Base-by-base conservation (phyloP, 257 asterid genomes). In the Buddleja alternifolia region DNA sequence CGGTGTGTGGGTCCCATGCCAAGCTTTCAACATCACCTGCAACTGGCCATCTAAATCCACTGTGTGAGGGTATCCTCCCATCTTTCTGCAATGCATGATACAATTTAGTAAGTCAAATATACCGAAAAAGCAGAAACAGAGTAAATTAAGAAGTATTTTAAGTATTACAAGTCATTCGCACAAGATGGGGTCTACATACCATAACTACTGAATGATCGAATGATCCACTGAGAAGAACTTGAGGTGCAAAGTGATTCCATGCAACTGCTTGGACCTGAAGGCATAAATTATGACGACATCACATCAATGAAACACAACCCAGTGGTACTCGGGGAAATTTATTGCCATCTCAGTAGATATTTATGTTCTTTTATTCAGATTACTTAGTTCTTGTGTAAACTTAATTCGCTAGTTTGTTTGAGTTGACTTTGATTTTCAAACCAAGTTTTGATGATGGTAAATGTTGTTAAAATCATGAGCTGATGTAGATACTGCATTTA, bases 251-350 rank as follows among this genome's bases (percentile, higher is more conserved):
- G 63, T 66, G 85, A 84, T 86, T 91, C 95, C 97, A 91, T 7
- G 99, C 97, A 67, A 94, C 84, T 67, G 97, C 91, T 85, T 94
- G 98, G 50, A 94, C 97, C 97, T 91, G 84, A 75, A 55, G 63
- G 58, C 65, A 61, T 21, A 51, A 48, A 63, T 41, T 32, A 56
- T 21, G 53, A 12, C 16, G 20, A n/a, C 54, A 55, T 65, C 63
- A 51, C 23, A 23, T 52, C 67, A 55, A 32, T 66, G 60, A 66
- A 62, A 41, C 69, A 63, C 20, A 36, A 5, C 34, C 34, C 34
- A 29, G 34, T 1, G 34, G 34, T 1, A 29, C 34, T 29, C 3
- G 5, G 34, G 34, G 5, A 5, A 29, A 29, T 5, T 29, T 29
- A n/a, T 29, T 29, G 5, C 34, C 34, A 29, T 5, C 5, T 29